Evolutionary conservation across 192 early-diverging fungal genomes (phyloP).

Genomic region (Podila minutissima): DNA sequence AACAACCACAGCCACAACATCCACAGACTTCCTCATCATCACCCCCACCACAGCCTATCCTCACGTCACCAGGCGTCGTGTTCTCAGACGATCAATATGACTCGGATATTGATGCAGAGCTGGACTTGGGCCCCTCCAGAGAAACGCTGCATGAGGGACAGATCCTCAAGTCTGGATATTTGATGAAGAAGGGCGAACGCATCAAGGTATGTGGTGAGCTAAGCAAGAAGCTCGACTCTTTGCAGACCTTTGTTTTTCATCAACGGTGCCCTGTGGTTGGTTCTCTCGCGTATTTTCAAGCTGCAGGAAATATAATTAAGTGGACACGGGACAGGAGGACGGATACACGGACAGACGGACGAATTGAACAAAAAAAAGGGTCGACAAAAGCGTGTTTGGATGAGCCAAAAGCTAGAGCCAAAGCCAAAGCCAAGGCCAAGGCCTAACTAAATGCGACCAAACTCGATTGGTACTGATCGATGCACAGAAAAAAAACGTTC

Average conservation of each 20-base stretch:
- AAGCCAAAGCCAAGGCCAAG: neutral
- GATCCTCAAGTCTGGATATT: constrained; percentile 63
- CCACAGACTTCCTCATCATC: neutral
- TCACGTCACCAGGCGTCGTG: constrained; percentile 21
- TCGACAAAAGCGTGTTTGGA: neutral
- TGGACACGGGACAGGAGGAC: neutral
- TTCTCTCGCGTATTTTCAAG: too few relatives aligned
- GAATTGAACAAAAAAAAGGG: neutral
- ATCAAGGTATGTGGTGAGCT: constrained; percentile 55
- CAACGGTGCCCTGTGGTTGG: too few relatives aligned
- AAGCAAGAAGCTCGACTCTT: too few relatives aligned
- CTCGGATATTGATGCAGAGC: constrained; percentile 55
- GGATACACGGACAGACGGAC: neutral
- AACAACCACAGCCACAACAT: constrained; percentile 4
- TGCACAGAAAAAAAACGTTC: too few relatives aligned
- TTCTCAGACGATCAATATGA: constrained; percentile 47
- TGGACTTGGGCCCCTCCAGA: constrained; percentile 55
- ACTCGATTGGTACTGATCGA: too few relatives aligned
- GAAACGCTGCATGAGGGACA: constrained; percentile 64
- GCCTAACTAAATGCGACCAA: too few relatives aligned
- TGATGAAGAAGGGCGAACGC: constrained; percentile 67
- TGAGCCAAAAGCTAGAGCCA: neutral
- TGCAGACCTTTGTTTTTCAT: too few relatives aligned
- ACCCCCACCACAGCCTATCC: constrained; percentile 10
- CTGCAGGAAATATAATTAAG: neutral